A percentile compares a stretch with the other conserved stretches of the same genome.
phyloP scores from a whole-genome alignment of 1,284 basidiomycete species.

The Cryptococcus sp. region DNA sequence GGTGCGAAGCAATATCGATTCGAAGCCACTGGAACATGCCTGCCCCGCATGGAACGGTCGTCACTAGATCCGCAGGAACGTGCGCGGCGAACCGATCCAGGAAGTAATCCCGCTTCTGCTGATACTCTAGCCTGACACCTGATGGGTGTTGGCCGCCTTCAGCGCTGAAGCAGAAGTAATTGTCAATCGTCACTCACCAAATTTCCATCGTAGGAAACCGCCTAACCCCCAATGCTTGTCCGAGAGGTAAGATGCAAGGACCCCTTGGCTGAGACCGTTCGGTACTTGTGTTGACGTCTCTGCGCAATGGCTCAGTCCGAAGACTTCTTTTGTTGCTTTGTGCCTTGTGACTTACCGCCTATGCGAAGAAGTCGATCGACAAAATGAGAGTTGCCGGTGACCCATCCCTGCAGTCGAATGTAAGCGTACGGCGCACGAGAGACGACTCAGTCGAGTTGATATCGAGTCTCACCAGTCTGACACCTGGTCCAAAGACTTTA shows the following conservation, averaged over 20 bases:
- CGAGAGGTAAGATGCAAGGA: conserved; percentile 15
- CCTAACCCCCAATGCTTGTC: conserved; percentile 19
- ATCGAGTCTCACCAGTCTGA: conserved; percentile 35
- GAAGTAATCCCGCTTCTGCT: conserved; percentile 55
- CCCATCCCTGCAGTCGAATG: conserved; percentile 50
- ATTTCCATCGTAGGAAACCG: conserved; percentile 19
- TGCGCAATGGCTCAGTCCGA: conserved; percentile 21
- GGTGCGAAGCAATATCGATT: conserved; percentile 13
- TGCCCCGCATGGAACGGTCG: conserved; percentile 49
- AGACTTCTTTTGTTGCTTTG: conserved; percentile 15
- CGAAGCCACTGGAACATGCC: conserved; percentile 54
- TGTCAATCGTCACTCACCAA: conserved; percentile 6
- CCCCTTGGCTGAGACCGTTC: conserved; percentile 56
- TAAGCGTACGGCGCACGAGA: not conserved
- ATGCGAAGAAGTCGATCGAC: conserved; percentile 41
- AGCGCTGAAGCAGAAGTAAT: conserved; percentile 1
- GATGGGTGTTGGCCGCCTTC: not conserved
- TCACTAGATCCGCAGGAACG: conserved; percentile 40
- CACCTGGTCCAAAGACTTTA: conserved; percentile 55
- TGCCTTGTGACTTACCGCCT: conserved; percentile 5
- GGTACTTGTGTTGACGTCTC: conserved; percentile 57
- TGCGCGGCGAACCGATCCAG: conserved; percentile 28
- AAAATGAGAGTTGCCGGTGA: conserved; percentile 54
- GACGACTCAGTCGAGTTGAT: no score
- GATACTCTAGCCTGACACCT: conserved; percentile 54